A percentile compares a stretch with the other conserved stretches of the same genome.
These are phyloP conservation scores for Russula virescens DNA, from an alignment of 768 basidiomycete genomes.

Conservation along the genomic window DNA sequence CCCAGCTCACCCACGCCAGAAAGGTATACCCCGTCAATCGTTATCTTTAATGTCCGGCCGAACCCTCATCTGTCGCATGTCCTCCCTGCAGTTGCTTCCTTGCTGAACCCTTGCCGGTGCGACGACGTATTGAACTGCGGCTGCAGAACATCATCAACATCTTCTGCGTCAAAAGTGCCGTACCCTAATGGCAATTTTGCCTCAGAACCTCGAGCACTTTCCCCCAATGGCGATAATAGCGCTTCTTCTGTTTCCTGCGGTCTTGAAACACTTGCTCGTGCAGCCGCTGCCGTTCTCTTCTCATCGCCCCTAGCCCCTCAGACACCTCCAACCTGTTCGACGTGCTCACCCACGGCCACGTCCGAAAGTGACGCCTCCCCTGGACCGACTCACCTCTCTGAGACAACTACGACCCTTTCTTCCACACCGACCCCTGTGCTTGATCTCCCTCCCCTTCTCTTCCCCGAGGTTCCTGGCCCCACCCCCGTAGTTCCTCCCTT, in stretches of 20 bases:
- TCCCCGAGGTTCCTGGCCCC: constrained; percentile 11
- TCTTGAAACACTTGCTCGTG: constrained; percentile 23
- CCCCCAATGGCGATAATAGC: constrained; percentile 11
- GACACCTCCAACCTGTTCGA: too few relatives aligned
- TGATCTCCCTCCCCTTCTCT: constrained; percentile 22
- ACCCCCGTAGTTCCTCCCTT: constrained; percentile 23
- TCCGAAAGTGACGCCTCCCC: too few relatives aligned
- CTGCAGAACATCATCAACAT: constrained; percentile 7
- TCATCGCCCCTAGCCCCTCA: constrained; percentile 1
- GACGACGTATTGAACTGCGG: constrained; percentile 19
- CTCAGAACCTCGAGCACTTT: background rate
- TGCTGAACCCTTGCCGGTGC: constrained; percentile 24
- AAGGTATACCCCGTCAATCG: constrained; percentile 6
- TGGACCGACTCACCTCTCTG: background rate
- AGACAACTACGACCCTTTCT: background rate
- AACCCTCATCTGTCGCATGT: background rate
- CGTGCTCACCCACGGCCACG: too few relatives aligned
- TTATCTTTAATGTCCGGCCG: background rate
- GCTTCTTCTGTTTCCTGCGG: background rate
- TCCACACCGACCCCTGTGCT: constrained; percentile 3
- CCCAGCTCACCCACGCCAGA: constrained; percentile 23
- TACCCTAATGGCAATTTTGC: constrained; percentile 4
- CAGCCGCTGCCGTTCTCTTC: constrained; percentile 19
- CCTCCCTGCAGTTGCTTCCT: constrained; percentile 15
- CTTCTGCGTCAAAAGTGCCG: background rate